phyloP scores from a whole-genome alignment of 2,329 filamentous ascomycete genomes.

The Stagonosporopsis cucurbitacearum region DNA sequence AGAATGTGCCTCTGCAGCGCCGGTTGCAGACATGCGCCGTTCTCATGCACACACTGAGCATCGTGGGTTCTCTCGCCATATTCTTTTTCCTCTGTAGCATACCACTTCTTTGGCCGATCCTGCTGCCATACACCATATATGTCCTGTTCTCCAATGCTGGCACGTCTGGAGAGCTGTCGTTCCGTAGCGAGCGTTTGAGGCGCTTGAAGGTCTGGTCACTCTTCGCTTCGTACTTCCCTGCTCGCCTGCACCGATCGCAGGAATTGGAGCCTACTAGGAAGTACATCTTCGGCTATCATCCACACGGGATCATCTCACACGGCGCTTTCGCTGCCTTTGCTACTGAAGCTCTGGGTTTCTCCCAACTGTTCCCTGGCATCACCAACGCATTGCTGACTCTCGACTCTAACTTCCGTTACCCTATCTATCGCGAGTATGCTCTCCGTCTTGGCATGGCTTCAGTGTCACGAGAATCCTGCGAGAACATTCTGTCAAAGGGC shows the following conservation, averaged over 20 bases:
- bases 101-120: slow-evolving; percentile 85
- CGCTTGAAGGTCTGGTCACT: slow-evolving; percentile 80
- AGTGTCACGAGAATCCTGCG: slow-evolving; percentile 89
- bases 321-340: slow-evolving; percentile 93
- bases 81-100: slow-evolving; percentile 94
- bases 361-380: slow-evolving; percentile 88
- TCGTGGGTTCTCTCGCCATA: slow-evolving; percentile 64
- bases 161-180: slow-evolving; percentile 74
- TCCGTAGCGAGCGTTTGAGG: slow-evolving; percentile 77
- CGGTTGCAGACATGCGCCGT: slow-evolving; percentile 59
- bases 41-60: slow-evolving; percentile 58
- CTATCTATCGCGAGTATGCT: slow-evolving; percentile 94
- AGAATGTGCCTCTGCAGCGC: slow-evolving; percentile 66
- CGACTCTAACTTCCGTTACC: slow-evolving; percentile 94
- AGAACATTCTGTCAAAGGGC: slow-evolving; percentile 82
- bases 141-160: slow-evolving; percentile 80
- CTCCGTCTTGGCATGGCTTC: slow-evolving; percentile 85
- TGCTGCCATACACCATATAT: slow-evolving; percentile 81
- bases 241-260: slow-evolving; percentile 82
- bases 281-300: slow-evolving; percentile 97
- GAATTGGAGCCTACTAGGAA: slow-evolving; percentile 81
- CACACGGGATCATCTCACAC: slow-evolving; percentile 95
- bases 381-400: slow-evolving; percentile 92
- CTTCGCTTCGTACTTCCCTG: slow-evolving; percentile 92
- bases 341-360: slow-evolving; percentile 88